phyloP scores from a whole-genome alignment of 768 basidiomycete species.

The Chalciporus pseudorubinellus region DNA sequence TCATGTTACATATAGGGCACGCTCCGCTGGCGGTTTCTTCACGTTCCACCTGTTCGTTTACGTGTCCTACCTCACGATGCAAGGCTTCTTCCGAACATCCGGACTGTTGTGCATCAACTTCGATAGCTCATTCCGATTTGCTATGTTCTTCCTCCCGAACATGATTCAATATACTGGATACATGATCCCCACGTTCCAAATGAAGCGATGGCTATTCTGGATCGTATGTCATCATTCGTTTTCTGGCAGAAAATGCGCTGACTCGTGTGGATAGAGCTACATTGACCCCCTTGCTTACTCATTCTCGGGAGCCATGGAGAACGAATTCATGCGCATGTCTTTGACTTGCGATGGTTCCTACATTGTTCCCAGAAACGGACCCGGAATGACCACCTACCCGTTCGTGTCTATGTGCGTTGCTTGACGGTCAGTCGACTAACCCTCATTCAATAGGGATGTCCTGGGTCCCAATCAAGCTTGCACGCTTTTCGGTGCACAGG shows the following conservation, averaged over 20 bases:
- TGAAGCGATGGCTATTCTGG: conserved; percentile 88
- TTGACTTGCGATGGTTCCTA: conserved; percentile 63
- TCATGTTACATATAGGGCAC: conserved; percentile 21
- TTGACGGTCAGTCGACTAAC: conserved; percentile 1
- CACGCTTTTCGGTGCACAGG: conserved; percentile 63
- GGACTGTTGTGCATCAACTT: conserved; percentile 57
- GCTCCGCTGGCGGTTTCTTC: conserved; percentile 44
- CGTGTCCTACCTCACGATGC: conserved; percentile 66
- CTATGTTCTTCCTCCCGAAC: conserved; percentile 71
- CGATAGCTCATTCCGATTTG: conserved; percentile 51
- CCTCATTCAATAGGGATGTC: conserved; percentile 36
- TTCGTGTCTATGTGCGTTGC: conserved; percentile 30
- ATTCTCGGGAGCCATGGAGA: conserved; percentile 79
- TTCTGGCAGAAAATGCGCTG: not conserved
- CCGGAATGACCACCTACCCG: conserved; percentile 59
- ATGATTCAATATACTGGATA: conserved; percentile 73
- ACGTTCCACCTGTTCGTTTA: conserved; percentile 68
- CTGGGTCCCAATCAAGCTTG: conserved; percentile 74
- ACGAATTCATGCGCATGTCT: conserved; percentile 74
- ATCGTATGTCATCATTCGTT: conserved; percentile 46
- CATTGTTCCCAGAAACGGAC: conserved; percentile 63
- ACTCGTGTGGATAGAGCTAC: conserved; percentile 53
- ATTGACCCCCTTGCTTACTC: conserved; percentile 76
- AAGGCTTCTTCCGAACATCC: conserved; percentile 80
- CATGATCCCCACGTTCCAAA: conserved; percentile 60